A percentile compares a stretch with the other conserved stretches of the same genome.
Evolutionary conservation across 306 rosid species (phyloP).

Genomic region (Lathyrus sativus): DNA sequence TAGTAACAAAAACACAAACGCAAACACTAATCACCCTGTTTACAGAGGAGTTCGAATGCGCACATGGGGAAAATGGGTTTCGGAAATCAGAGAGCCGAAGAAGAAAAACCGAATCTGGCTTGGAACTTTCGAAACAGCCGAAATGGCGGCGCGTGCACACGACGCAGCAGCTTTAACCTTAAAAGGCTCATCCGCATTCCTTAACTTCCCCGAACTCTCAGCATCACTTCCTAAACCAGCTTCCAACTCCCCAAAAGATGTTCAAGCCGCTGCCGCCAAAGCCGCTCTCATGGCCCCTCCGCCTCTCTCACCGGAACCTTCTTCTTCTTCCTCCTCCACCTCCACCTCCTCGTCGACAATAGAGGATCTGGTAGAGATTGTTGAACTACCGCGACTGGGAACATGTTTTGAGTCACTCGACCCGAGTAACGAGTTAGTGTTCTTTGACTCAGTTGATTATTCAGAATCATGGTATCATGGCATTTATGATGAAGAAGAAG

Average conservation of each 20-base stretch:
- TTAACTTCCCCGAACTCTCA: slow-evolving; percentile 86
- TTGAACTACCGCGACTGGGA: slow-evolving; percentile 61
- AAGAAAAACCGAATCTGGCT: slow-evolving; percentile 98
- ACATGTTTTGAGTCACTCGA: slow-evolving; percentile 51
- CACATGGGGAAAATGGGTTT: slow-evolving; percentile 97
- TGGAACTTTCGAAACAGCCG: slow-evolving; percentile 84
- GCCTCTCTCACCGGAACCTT: not conserved
- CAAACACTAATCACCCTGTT: slow-evolving; percentile 55
- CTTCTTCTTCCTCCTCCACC: slow-evolving; percentile 5
- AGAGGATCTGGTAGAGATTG: slow-evolving; percentile 82
- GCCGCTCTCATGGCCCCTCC: slow-evolving; percentile 76
- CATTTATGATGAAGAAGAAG: slow-evolving; percentile 40
- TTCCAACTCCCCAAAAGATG: slow-evolving; percentile 77
- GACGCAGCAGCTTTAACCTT: slow-evolving; percentile 86
- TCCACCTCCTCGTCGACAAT: slow-evolving; percentile 39
- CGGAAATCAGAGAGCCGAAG: slow-evolving; percentile 93
- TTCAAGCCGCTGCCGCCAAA: slow-evolving; percentile 83
- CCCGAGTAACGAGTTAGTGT: slow-evolving; percentile 52
- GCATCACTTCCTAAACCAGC: slow-evolving; percentile 70
- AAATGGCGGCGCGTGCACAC: slow-evolving; percentile 99
- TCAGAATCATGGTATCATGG: slow-evolving; percentile 52
- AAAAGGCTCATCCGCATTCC: slow-evolving; percentile 84
- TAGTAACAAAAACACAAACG: not conserved
- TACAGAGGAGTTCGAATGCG: slow-evolving; percentile 97
- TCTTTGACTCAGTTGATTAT: slow-evolving; percentile 51